Base-by-base conservation (phyloP, 2,329 filamentous ascomycete genomes). In the Bipolaris victoriae region DNA sequence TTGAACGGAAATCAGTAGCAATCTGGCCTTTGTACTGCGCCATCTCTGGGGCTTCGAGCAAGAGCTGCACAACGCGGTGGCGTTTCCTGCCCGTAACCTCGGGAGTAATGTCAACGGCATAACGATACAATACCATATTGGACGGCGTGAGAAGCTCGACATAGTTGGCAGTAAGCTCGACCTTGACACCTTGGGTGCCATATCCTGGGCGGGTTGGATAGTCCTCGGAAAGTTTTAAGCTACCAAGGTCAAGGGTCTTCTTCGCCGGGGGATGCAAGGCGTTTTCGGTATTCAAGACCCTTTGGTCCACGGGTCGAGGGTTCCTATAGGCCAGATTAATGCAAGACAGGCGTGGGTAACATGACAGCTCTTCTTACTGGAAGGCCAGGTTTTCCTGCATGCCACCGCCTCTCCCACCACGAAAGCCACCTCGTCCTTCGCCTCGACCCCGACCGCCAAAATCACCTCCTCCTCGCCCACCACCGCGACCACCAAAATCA, bases 1-100 rank as follows among this genome's bases (percentile, higher is more conserved):
- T 70, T 6, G 62, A 63, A 11, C 55, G 55, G 18, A 68, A 70
- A 52, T 74, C 69, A 9, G 69, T 70, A 4, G 58, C 64, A 26
- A 68, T 33, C 4, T 51, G 48, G 31, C 49, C 52, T 48, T 55
- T 45, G 46, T 55, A 24, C 13, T 43, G 36, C 11, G 49, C 29
- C 36, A 64, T 46, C 39, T 61, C 57, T 1, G 51, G 10, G n/a
- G 57, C 50, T 37, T 66, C 49, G n/a, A 67, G 60, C 11, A 67
- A 39, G 11, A 66, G 57, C 41, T 62, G 55, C 10, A 67, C 16
- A n/a, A 67, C 15, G 11, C 55, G 53, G 13, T 41, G 53, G 20
- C 48, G 55, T 33, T 66, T 67, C 39, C 62, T 59, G 1, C 63
- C 63, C 18, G 55, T n/a, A 20, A 22, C 57, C 20, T 62, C 62